Evolutionary conservation across 1,139 yeast genomes (phyloP).

Genomic region (Trichomonascaceae sp.): DNA sequence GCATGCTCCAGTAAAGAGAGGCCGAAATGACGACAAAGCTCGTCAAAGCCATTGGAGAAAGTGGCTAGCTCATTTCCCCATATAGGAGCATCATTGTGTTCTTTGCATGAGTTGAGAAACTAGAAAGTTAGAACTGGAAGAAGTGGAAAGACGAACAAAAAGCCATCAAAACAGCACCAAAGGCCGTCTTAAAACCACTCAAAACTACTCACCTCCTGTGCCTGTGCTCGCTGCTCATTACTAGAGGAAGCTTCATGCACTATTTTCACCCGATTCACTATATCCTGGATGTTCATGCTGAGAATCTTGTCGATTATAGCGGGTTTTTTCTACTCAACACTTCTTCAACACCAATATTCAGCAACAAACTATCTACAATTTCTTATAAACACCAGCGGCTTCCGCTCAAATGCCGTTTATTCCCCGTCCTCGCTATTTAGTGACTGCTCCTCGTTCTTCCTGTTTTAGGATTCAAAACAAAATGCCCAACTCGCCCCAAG

Average conservation of each 20-base stretch:
- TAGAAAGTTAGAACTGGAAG: conserved; percentile 22
- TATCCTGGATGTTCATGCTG: conserved; percentile 54
- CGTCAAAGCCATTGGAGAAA: conserved; percentile 41
- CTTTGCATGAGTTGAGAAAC: conserved; percentile 70
- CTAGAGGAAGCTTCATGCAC: conserved; percentile 61
- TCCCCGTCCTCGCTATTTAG: background rate
- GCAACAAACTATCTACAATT: background rate
- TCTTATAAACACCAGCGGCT: background rate
- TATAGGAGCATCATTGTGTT: conserved; percentile 74
- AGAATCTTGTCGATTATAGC: background rate
- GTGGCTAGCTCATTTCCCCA: conserved; percentile 87
- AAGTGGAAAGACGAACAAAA: background rate
- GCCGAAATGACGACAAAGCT: conserved; percentile 85
- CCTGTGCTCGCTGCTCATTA: conserved; percentile 41
- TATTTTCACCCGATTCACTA: conserved; percentile 52
- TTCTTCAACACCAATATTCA: too few species aligned
- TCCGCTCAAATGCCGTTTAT: background rate
- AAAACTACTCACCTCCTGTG: conserved; percentile 34
- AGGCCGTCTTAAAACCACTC: background rate
- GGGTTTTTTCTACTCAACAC: background rate
- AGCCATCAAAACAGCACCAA: background rate
- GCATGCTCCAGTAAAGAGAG: conserved; percentile 72
- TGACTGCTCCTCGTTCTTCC: background rate
- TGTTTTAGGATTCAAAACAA: background rate
- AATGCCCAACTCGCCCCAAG: background rate